A percentile compares a stretch with the other conserved stretches of the same genome.
Conservation (phyloP, 352 stramenopile genomes). For the Globisporangium iwayamae region DNA sequence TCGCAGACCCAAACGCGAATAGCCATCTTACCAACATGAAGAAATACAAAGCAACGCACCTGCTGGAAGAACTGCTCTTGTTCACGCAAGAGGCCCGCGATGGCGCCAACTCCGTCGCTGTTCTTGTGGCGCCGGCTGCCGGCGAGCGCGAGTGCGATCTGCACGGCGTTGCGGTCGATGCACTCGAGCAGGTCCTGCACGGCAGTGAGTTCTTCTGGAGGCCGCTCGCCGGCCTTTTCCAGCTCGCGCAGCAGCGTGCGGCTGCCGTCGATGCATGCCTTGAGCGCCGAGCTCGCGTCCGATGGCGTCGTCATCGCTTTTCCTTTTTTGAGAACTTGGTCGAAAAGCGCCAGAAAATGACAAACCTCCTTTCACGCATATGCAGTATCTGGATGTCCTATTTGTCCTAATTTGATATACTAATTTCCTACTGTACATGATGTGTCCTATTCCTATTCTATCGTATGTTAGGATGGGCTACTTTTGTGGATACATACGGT, state of each 20-base stretch:
- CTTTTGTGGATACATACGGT: too few species aligned
- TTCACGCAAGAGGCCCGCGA: constrained; percentile 55
- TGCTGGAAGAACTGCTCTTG: constrained; percentile 46
- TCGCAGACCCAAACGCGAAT: too few species aligned
- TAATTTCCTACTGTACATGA: too few species aligned
- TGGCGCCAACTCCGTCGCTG: constrained; percentile 20
- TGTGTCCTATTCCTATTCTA: too few species aligned
- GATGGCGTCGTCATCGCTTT: constrained; percentile 4
- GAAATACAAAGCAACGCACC: constrained; percentile 14
- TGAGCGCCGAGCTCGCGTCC: constrained; percentile 2
- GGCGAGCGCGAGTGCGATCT: constrained; percentile 52
- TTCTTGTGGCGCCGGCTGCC: constrained; percentile 27
- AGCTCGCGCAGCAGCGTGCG: constrained; percentile 36
- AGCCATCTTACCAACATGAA: background rate
- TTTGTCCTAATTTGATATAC: too few species aligned
- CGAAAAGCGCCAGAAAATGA: too few species aligned
- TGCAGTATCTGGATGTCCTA: too few species aligned
- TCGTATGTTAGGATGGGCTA: too few species aligned
- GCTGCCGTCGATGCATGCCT: constrained; percentile 29
- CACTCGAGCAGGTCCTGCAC: constrained; percentile 67
- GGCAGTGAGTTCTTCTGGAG: constrained; percentile 47
- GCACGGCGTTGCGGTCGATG: constrained; percentile 67
- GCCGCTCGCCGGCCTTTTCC: constrained; percentile 13
- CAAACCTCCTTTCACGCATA: too few species aligned
- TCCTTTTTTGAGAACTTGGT: background rate